Conservation (phyloP, 2,329 filamentous ascomycete genomes). For the Bisporella sp. region DNA sequence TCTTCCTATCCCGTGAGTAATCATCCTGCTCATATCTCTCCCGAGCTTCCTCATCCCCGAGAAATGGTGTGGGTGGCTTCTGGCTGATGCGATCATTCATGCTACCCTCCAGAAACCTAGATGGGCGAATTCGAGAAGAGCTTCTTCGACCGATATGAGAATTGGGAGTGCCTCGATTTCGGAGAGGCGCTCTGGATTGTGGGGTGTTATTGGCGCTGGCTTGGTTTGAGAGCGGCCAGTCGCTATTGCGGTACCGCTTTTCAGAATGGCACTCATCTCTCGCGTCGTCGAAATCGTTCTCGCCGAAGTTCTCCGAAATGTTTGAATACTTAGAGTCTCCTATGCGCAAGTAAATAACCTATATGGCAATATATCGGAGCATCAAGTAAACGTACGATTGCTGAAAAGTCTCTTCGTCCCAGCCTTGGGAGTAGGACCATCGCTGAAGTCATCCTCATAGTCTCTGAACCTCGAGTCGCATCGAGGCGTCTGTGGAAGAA, state of each 20-base stretch:
- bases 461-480: slow-evolving; percentile 7
- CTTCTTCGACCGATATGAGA: background rate
- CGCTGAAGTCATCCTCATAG: slow-evolving; percentile 5
- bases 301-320: slow-evolving; percentile 26
- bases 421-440: slow-evolving; percentile 7
- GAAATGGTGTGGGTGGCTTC: slow-evolving; percentile 40
- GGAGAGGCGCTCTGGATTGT: background rate
- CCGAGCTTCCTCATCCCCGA: slow-evolving; percentile 18
- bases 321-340: background rate
- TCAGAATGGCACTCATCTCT: slow-evolving; percentile 25
- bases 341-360: background rate
- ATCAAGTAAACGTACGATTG: slow-evolving; percentile 15
- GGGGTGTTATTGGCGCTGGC: slow-evolving; percentile 21
- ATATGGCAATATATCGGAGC: background rate
- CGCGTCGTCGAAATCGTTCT: slow-evolving; percentile 17
- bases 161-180: background rate
- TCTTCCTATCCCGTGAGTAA: slow-evolving; percentile 10
- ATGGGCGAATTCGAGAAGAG: slow-evolving; percentile 34
- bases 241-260: slow-evolving; percentile 36
- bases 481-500: slow-evolving; percentile 6
- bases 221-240: slow-evolving; percentile 34
- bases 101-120: slow-evolving; percentile 67
- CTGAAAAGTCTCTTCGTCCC: slow-evolving; percentile 28
- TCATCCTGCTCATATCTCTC: slow-evolving; percentile 10
- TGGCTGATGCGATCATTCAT: slow-evolving; percentile 77